These are phyloP conservation scores for Aureobasidium sp. DNA, from an alignment of 2,329 filamentous ascomycete genomes.

Conservation along the genomic window DNA sequence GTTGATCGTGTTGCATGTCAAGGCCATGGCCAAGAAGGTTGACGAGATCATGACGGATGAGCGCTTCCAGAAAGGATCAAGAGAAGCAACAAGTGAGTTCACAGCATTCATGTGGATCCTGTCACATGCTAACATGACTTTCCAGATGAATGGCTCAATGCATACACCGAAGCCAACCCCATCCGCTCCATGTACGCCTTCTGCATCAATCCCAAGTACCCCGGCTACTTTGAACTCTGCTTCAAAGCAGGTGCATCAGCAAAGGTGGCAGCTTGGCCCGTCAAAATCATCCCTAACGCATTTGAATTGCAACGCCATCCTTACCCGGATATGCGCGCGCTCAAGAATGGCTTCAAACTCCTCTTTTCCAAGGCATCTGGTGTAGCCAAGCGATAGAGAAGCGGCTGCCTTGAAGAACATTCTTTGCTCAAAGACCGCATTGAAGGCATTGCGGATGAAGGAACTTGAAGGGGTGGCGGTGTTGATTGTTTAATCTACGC, in stretches of 20 bases:
- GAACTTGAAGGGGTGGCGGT: too few species aligned
- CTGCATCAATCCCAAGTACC: constrained; percentile 85
- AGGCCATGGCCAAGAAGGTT: constrained; percentile 96
- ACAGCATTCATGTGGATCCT: constrained; percentile 1
- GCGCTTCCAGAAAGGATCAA: constrained; percentile 79
- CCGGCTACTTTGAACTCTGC: constrained; percentile 91
- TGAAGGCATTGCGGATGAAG: too few species aligned
- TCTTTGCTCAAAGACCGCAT: too few species aligned
- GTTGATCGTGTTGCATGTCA: constrained; percentile 92
- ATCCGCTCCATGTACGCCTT: constrained; percentile 91
- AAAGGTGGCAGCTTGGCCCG: constrained; percentile 68
- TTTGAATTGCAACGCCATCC: constrained; percentile 83
- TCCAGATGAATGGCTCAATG: constrained; percentile 87
- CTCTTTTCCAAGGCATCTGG: constrained; percentile 51
- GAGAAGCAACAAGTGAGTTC: constrained; percentile 73
- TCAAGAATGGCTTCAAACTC: constrained; percentile 96
- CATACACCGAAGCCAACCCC: constrained; percentile 93
- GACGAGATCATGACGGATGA: constrained; percentile 93
- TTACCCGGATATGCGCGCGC: constrained; percentile 88
- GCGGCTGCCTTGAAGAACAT: too few species aligned
- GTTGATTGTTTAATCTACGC: too few species aligned
- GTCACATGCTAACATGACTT: constrained; percentile 10
- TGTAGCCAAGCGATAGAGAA: neutral
- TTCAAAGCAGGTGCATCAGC: constrained; percentile 84
- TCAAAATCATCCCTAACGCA: constrained; percentile 86